Conservation (phyloP, 257 asterid genomes). For the Verbascum thapsus region DNA sequence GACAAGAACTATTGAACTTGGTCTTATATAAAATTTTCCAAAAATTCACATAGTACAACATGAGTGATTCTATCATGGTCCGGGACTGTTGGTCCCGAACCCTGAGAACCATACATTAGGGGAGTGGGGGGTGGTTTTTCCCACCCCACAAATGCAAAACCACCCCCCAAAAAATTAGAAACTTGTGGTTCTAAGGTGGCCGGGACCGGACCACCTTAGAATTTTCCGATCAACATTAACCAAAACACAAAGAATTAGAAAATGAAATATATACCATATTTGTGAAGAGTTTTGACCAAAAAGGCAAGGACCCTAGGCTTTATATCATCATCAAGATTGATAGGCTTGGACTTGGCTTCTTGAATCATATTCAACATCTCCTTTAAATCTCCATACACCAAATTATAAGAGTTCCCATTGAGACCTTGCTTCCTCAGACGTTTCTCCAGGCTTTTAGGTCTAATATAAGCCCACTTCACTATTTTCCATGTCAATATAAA, state of each 20-base stretch:
- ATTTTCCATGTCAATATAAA: slow-evolving; percentile 46
- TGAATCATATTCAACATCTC: slow-evolving; percentile 18
- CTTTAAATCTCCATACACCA: slow-evolving; percentile 50
- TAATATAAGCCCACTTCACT: slow-evolving; percentile 43
- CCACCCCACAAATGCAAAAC: too few species aligned
- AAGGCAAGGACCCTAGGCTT: slow-evolving; percentile 33
- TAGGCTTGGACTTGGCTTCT: slow-evolving; percentile 40
- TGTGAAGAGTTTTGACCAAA: slow-evolving; percentile 22
- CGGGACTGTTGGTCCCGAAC: too few species aligned
- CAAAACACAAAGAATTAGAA: background rate
- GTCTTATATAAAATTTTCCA: too few species aligned
- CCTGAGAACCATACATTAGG: too few species aligned
- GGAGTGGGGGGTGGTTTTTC: too few species aligned
- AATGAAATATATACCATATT: slow-evolving; percentile 39
- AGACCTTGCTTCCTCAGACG: slow-evolving; percentile 46
- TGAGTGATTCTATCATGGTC: too few species aligned
- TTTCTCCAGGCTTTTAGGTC: slow-evolving; percentile 46
- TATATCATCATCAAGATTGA: slow-evolving; percentile 42
- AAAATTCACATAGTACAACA: too few species aligned
- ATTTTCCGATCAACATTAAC: too few species aligned
- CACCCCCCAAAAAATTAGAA: too few species aligned
- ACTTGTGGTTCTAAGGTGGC: too few species aligned
- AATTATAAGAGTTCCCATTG: slow-evolving; percentile 44
- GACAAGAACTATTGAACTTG: too few species aligned
- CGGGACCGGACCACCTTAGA: too few species aligned